Base-by-base conservation (phyloP, 768 basidiomycete genomes). In the Mycena kentingensis region DNA sequence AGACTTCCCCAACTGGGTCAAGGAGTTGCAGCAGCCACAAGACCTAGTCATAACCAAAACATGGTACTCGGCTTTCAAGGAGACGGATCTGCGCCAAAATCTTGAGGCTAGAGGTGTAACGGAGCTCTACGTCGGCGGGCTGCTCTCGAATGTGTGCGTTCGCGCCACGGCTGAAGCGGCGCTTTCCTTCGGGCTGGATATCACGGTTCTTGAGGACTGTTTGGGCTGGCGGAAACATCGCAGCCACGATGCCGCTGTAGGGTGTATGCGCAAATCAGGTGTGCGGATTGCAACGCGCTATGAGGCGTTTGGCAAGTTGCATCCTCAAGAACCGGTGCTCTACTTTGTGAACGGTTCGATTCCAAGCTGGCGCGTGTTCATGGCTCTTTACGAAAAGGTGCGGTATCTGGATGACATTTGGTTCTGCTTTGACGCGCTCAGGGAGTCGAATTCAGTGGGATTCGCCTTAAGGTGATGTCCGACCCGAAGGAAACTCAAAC, bases 281-380 rank as follows among this genome's bases (percentile, higher is more conserved):
- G 48, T 54, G 10, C 49, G 37, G 13, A 42, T 56, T 28, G 27
- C 27, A 52, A 49, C 28, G 19, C 46, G 54, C 28, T 44, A 27
- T 41, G 37, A 53, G 55, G 55, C n/a, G 24, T 50, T 39, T 37
- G 38, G 42, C 25, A 37, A n/a, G n/a, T n/a, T 26, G 21, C 41
- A 32, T 41, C 18, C 29, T 13, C 38, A 21, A 18, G 47, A 36
- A 26, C 63, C 68, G 15, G 53, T 49, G 25, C 34, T 66, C 16
- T 64, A 62, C 62, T 66, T 63, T 35, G 65, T 67, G 22, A 68
- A 68, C 29, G 64, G 64, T 21, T 61, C 62, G 6, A 66, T 68
- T 21, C 60, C 66, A 10, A 66, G 63, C 45, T 68, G 66, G 64
- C 60, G 63, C 13, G 67, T 66, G 13, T 57, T 62, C 55, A 66